These are phyloP conservation scores for Cercospora zeina DNA, from an alignment of 2,329 filamentous ascomycete species.

Conservation along the genomic window DNA sequence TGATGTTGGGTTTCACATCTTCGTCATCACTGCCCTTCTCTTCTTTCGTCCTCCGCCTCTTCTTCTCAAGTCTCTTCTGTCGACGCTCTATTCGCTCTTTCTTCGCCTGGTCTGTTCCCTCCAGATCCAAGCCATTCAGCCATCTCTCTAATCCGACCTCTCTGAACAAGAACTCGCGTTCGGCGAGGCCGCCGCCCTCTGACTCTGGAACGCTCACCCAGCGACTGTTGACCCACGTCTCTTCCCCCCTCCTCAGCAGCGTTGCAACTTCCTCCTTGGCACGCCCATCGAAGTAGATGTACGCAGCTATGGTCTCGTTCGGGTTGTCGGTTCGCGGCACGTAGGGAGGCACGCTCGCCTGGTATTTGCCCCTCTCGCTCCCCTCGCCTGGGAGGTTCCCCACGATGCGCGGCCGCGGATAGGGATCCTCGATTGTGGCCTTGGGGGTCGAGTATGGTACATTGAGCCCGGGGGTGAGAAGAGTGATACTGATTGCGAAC, in stretches of 20 bases:
- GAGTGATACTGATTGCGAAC: conserved; percentile 96
- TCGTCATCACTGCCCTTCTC: conserved; percentile 55
- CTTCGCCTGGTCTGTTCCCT: conserved; percentile 72
- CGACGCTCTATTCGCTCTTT: conserved; percentile 73
- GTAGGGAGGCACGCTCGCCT: conserved; percentile 72
- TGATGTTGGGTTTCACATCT: conserved; percentile 44
- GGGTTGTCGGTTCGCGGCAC: conserved; percentile 87
- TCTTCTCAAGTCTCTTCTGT: conserved; percentile 67
- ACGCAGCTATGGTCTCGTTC: conserved; percentile 96
- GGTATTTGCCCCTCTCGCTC: conserved; percentile 55
- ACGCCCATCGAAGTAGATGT: conserved; percentile 97
- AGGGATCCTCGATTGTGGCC: conserved; percentile 70
- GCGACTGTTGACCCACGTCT: conserved; percentile 98
- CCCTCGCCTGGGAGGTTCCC: conserved; percentile 64
- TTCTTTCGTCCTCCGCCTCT: conserved; percentile 66
- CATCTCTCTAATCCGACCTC: conserved; percentile 95
- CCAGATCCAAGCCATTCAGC: conserved; percentile 91
- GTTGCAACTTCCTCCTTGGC: conserved; percentile 97
- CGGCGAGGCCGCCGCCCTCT: conserved; percentile 90
- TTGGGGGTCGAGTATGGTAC: conserved; percentile 93
- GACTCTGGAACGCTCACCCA: conserved; percentile 93
- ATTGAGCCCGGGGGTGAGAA: conserved; percentile 81
- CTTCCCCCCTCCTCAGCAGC: conserved; percentile 83
- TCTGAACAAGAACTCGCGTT: conserved; percentile 94
- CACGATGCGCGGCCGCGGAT: conserved; percentile 79